Evolutionary conservation across 495 filamentous ascomycete genomes (phyloP).

Genomic region (Zalerion maritima): DNA sequence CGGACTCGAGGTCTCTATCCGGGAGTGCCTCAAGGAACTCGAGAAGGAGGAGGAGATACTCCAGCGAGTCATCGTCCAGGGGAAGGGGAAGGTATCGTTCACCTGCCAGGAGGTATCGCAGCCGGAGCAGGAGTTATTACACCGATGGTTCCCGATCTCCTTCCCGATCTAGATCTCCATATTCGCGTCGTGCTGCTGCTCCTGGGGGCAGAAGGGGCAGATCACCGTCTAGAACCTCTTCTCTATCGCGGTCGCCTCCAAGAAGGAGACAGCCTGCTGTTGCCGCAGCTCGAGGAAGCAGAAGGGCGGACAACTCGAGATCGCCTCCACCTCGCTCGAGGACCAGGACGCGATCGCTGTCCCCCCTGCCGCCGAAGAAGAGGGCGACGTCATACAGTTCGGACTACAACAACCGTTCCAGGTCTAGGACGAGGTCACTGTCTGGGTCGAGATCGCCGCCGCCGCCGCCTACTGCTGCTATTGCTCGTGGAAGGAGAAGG

Average conservation of each 20-base stretch:
- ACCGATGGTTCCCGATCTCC: too few species aligned
- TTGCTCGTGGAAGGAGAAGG: too few species aligned
- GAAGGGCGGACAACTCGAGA: background rate
- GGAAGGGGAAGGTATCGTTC: slow-evolving; percentile 5
- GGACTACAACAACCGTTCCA: too few species aligned
- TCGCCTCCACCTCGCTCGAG: slow-evolving; percentile 3
- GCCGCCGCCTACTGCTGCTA: slow-evolving; percentile 2
- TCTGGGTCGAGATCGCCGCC: slow-evolving; percentile 2
- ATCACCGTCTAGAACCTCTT: too few species aligned
- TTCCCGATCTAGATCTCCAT: slow-evolving; percentile 2
- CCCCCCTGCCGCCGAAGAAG: too few species aligned
- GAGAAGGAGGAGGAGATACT: slow-evolving; percentile 8
- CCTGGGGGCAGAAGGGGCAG: too few species aligned
- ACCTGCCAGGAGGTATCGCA: slow-evolving; percentile 9
- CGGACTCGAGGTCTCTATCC: slow-evolving; percentile 13
- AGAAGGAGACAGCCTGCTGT: too few species aligned
- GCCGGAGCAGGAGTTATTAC: slow-evolving; percentile 15
- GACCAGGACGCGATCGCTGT: slow-evolving; percentile 10
- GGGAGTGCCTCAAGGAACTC: slow-evolving; percentile 6
- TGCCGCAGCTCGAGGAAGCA: background rate
- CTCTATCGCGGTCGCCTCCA: too few species aligned
- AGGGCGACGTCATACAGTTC: too few species aligned
- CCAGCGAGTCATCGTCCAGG: slow-evolving; percentile 9
- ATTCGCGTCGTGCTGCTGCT: background rate
- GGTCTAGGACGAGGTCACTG: slow-evolving; percentile 5